Base-by-base conservation (phyloP, 345 rosid genomes). In the Ceriops decandra region DNA sequence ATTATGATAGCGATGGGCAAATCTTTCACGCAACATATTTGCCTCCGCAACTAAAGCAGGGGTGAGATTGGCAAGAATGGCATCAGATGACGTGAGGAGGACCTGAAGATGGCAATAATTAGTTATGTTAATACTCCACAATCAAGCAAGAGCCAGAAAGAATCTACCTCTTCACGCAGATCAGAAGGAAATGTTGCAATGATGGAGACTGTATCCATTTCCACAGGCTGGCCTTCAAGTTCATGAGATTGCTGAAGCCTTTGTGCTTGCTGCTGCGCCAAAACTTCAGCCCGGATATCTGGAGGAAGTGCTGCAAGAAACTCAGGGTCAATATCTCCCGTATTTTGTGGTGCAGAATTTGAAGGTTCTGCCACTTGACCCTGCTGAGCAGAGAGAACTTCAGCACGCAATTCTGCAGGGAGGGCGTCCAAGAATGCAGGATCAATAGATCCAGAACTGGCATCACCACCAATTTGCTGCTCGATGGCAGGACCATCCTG, bases 41-140 rank as follows among this genome's bases (percentile, higher is more conserved):
- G 98, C 98, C 92, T 93, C 98, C 67, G 97, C 95, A 66, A 93
- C 96, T 69, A 93, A 92, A 1, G 97, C 98, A 63, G 98, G 98
- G 21, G 98, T 91, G 72, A 93, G 88, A 85, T 91, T 93, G 67
- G 98, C 92, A 74, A 93, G 91, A 73, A 93, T 85, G 68, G 97
- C 97, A 85, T 93, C 98, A 22, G 95, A 88, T 38, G 98, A 93
- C 33, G 98, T 93, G 60, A 93, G 77, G 61, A 93, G 90, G 74
- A 93, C 98, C 98, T 93, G 82, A 64, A 56, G 47, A 71, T 5
- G 64, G 71, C 65, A 53, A 60, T 2, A 47, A 63, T 27, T 52
- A 32, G 30, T 60, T 51, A 19, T 2, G 16, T 26, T 28, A 42
- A 54, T 10, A 57, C 35, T 69, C 63, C 67, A 67, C 58, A 26